Base-by-base conservation (phyloP, 441 rosid genomes). In the Hura crepitans region DNA sequence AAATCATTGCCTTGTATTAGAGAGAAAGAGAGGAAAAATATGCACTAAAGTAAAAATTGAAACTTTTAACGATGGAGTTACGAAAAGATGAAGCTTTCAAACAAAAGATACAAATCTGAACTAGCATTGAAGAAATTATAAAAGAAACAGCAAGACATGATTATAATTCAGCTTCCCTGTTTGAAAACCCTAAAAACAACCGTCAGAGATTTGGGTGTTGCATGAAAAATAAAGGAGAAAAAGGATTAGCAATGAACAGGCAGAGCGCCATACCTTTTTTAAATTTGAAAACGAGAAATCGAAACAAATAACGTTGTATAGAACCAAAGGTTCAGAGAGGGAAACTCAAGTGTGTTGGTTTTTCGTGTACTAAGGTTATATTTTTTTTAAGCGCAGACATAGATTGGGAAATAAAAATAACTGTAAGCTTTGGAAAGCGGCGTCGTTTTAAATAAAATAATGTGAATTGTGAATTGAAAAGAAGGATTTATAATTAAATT, bases 171-270 rank as follows among this genome's bases (percentile, higher is more conserved):
- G 42, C 60, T 57, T 27, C 20, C 18, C 18, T 10, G 28, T 14
- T 25, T 20, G 18, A 68, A 68, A 57, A 68, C 64, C 63, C 69
- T 65, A 47, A 28, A 65, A 65, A 47, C 27, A 30, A 47, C 56
- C 20, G 4, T 42, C 28, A 2, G 50, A 11, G 31, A 42, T 20
- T 20, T 20, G 0, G 1, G 9, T 43, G 22, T 39, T 37, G 13
- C 4, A 45, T n/a, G n/a, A n/a, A n/a, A n/a, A n/a, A n/a, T n/a
- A 45, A 18, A 28, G 11, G 8, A 35, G 25, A 58, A 31, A 27
- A n/a, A 23, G 33, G 22, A 37, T 20, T 25, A 10, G 33, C 22
- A 49, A 8, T 42, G 54, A n/a, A 51, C 33, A 54, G 42, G 23
- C 23, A 23, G 64, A 22, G 57, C 45, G 43, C 20, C 72, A 12